Percentiles rank a stretch among this genome's conserved stretches.
Evolutionary conservation across 1,284 basidiomycete species (phyloP).

Genomic region (Volvariella surrecta): DNA sequence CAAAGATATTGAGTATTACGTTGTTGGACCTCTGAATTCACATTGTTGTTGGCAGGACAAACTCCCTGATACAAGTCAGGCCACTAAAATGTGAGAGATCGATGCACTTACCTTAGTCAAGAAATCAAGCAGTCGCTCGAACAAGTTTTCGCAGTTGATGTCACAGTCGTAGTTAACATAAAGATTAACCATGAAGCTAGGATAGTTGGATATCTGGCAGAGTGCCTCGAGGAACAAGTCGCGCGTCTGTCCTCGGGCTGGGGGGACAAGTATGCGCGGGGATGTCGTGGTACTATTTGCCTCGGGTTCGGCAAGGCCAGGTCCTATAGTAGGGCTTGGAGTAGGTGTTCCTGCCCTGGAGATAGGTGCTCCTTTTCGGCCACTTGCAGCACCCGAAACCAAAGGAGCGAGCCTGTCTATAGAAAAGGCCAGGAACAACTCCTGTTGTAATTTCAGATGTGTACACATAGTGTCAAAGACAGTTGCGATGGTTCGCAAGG

Average conservation of each 20-base stretch:
- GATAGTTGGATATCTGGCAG: slow-evolving; percentile 70
- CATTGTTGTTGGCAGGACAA: slow-evolving; percentile 55
- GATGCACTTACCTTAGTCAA: slow-evolving; percentile 59
- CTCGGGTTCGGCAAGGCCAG: slow-evolving; percentile 39
- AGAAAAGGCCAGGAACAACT: slow-evolving; percentile 90
- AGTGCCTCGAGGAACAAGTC: slow-evolving; percentile 90
- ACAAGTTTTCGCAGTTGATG: slow-evolving; percentile 93
- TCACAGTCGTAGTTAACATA: slow-evolving; percentile 98
- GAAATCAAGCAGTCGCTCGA: slow-evolving; percentile 88
- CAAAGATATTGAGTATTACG: slow-evolving; percentile 82
- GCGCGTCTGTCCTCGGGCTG: slow-evolving; percentile 82
- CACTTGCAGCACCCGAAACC: slow-evolving; percentile 17
- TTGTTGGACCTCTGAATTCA: slow-evolving; percentile 62
- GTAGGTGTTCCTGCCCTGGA: slow-evolving; percentile 23
- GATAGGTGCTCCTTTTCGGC: slow-evolving; percentile 15
- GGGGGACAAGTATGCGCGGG: slow-evolving; percentile 52
- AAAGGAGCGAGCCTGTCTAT: slow-evolving; percentile 78
- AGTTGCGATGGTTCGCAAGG: slow-evolving; percentile 81
- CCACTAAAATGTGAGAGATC: slow-evolving; percentile 3
- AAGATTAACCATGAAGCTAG: slow-evolving; percentile 91
- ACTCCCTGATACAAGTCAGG: slow-evolving; percentile 47
- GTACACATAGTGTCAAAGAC: slow-evolving; percentile 85
- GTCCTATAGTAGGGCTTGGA: slow-evolving; percentile 38
- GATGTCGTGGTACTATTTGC: slow-evolving; percentile 38
- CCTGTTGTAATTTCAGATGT: slow-evolving; percentile 93